Percentiles rank a stretch among this genome's conserved stretches.
Conservation (phyloP, 1,284 basidiomycete species). For the Mycena sp. region DNA sequence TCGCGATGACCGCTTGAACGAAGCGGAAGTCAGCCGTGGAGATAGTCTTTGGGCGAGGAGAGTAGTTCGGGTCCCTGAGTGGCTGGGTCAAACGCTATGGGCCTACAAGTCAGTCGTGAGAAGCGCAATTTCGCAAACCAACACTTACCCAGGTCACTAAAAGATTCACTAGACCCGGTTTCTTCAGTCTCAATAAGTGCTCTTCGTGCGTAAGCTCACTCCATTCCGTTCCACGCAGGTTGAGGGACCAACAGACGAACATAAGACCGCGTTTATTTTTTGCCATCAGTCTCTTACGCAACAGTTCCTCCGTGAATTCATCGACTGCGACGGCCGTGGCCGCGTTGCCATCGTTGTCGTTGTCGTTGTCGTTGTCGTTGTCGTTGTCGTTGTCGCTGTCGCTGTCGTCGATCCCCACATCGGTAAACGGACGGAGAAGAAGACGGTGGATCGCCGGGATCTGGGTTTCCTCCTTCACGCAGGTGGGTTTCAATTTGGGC, state of each 20-base stretch:
- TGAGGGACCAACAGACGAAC: constrained; percentile 13
- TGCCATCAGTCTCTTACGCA: too few relatives aligned
- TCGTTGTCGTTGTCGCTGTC: neutral
- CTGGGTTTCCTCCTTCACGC: constrained; percentile 4
- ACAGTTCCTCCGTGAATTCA: too few relatives aligned
- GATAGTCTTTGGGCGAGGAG: constrained; percentile 12
- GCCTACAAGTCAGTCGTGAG: neutral
- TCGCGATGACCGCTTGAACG: constrained; percentile 37
- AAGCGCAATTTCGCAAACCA: neutral
- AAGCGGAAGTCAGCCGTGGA: neutral
- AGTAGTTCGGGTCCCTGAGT: neutral
- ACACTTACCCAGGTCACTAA: constrained; percentile 8
- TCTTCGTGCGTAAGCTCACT: neutral
- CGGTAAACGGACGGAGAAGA: constrained; percentile 4
- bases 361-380: neutral
- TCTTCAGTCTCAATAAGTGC: neutral
- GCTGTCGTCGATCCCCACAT: neutral
- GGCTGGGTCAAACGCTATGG: constrained; percentile 4
- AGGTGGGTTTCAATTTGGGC: neutral
- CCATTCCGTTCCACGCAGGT: neutral
- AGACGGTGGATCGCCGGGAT: constrained; percentile 1
- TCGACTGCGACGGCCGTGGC: too few relatives aligned
- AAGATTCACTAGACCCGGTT: neutral
- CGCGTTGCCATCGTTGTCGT: too few relatives aligned
- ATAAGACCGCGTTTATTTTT: constrained; percentile 1